These are phyloP conservation scores for Hansenula sp. DNA, from an alignment of 1,139 yeast genomes.

Conservation along the genomic window DNA sequence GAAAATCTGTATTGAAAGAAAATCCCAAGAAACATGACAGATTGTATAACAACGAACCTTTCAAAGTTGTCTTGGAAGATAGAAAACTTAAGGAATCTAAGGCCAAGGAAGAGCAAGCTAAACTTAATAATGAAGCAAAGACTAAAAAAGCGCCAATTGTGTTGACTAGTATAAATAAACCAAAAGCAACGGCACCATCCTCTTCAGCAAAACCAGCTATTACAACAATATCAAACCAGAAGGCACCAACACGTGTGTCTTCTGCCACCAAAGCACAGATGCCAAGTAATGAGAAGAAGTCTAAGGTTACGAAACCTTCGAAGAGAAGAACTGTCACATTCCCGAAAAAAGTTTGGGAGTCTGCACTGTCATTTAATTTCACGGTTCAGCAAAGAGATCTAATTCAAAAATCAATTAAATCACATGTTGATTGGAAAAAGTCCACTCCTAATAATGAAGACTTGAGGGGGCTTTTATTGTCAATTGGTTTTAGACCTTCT, in stretches of 20 bases:
- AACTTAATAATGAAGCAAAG: slow-evolving; percentile 29
- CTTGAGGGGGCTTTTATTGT: slow-evolving; percentile 21
- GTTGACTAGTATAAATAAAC: slow-evolving; percentile 30
- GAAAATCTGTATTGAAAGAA: slow-evolving; percentile 41
- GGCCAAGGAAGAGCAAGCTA: slow-evolving; percentile 42
- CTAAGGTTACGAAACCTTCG: background rate
- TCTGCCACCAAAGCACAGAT: no score
- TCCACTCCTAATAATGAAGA: slow-evolving; percentile 10
- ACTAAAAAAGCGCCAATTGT: slow-evolving; percentile 37
- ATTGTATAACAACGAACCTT: slow-evolving; percentile 68
- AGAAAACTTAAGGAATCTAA: slow-evolving; percentile 38
- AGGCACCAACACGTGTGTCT: no score
- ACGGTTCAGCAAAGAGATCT: slow-evolving; percentile 38
- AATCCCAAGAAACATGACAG: slow-evolving; percentile 44
- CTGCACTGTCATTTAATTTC: slow-evolving; percentile 44
- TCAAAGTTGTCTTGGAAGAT: slow-evolving; percentile 53
- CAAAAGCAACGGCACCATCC: slow-evolving; percentile 6
- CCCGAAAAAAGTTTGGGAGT: slow-evolving; percentile 63
- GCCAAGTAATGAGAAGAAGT: background rate
- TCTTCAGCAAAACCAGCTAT: background rate
- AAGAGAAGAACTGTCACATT: slow-evolving; percentile 28
- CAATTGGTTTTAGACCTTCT: slow-evolving; percentile 61
- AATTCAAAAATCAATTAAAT: slow-evolving; percentile 50
- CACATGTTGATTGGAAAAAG: slow-evolving; percentile 50
- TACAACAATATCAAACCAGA: no score